Percentiles rank a stretch among this genome's conserved stretches.
Conservation (phyloP, 768 basidiomycete genomes). For the Boletus pseudo-olivaceus region DNA sequence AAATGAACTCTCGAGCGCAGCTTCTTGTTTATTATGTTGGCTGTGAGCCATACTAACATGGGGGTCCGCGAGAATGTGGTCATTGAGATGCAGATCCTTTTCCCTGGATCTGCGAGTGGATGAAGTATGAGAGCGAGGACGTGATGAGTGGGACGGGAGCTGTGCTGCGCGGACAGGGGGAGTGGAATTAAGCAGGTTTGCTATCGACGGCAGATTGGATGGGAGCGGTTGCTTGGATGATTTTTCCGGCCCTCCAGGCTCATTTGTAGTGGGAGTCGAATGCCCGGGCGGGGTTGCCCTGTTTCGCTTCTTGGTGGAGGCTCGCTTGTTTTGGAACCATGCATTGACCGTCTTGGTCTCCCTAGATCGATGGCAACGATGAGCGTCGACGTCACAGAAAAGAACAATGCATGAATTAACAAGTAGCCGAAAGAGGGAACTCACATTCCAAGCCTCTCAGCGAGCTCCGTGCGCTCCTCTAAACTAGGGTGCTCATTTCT, state of each 20-base stretch:
- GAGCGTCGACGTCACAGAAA: conserved; percentile 8
- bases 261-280: conserved; percentile 30
- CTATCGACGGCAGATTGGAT: conserved; percentile 35
- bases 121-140: conserved; percentile 24
- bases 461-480: conserved; percentile 63
- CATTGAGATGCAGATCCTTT: conserved; percentile 32
- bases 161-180: conserved; percentile 22
- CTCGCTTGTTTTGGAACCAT: conserved; percentile 86
- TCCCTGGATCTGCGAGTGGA: conserved; percentile 30
- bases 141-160: conserved; percentile 20
- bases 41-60: background rate
- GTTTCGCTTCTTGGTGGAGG: conserved; percentile 72
- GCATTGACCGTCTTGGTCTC: conserved; percentile 83
- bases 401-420: conserved; percentile 11
- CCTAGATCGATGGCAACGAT: conserved; percentile 40
- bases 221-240: conserved; percentile 25
- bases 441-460: conserved; percentile 73
- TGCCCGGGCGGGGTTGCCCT: conserved; percentile 37
- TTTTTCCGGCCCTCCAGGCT: conserved; percentile 17
- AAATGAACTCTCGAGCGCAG: conserved; percentile 28
- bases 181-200: conserved; percentile 39
- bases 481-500: conserved; percentile 71
- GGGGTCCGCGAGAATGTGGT: conserved; percentile 23
- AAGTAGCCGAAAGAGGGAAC: conserved; percentile 35
- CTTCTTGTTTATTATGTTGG: conserved; percentile 14